phyloP scores from a whole-genome alignment of 192 early-diverging fungal species.

The Mortierella alpina region DNA sequence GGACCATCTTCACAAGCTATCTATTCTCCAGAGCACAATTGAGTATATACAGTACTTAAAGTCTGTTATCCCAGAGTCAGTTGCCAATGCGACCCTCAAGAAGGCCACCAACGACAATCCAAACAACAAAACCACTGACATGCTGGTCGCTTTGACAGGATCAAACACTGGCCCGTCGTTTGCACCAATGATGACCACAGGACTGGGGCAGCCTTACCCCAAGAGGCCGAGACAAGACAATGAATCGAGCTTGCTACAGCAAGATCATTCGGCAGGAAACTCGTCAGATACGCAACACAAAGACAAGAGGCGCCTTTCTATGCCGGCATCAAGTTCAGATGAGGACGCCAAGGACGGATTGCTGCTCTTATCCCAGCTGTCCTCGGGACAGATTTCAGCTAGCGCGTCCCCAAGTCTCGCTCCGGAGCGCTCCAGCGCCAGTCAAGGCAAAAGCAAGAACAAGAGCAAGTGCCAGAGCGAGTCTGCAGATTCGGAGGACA shows the following conservation, averaged over 20 bases:
- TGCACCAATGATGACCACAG: conserved; percentile 47
- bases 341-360: conserved; percentile 46
- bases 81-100: conserved; percentile 29
- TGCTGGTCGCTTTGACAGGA: conserved; percentile 32
- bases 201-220: conserved; percentile 22
- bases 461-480: neutral
- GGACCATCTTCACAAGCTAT: conserved; percentile 77
- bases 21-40: conserved; percentile 76
- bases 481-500: neutral
- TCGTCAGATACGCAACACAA: neutral
- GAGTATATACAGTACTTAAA: conserved; percentile 75
- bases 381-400: neutral
- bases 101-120: conserved; percentile 50
- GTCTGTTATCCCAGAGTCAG: conserved; percentile 27
- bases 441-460: neutral
- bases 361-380: conserved; percentile 19
- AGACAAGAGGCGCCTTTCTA: neutral
- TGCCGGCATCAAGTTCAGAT: conserved; percentile 15
- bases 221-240: conserved; percentile 10
- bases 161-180: conserved; percentile 7
- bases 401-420: conserved; percentile 21
- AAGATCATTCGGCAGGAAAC: neutral
- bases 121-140: conserved; percentile 49
- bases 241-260: neutral
- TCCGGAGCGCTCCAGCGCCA: neutral